Conservation (phyloP, 129 eudicot species). For the Arctium lappa region DNA sequence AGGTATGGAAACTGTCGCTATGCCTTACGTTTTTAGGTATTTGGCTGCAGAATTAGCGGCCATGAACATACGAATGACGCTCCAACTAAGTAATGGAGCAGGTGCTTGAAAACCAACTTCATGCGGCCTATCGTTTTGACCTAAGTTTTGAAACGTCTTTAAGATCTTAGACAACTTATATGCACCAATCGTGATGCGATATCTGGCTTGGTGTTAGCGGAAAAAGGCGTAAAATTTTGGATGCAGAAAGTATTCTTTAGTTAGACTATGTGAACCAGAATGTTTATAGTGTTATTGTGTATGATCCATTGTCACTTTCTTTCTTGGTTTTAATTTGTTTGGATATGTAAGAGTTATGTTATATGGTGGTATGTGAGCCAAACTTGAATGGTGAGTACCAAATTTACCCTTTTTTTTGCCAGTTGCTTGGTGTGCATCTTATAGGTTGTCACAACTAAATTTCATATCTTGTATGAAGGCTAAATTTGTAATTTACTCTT, state of each 20-base stretch:
- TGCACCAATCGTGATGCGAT: neutral
- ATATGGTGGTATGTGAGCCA: neutral
- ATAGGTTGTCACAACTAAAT: too few relatives aligned
- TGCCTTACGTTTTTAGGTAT: slow-evolving; percentile 94
- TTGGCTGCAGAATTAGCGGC: slow-evolving; percentile 91
- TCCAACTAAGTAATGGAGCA: slow-evolving; percentile 57
- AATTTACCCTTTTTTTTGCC: too few relatives aligned
- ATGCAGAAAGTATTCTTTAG: neutral
- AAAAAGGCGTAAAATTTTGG: neutral
- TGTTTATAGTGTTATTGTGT: slow-evolving; percentile 21
- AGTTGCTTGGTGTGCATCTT: too few relatives aligned
- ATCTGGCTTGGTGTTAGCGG: neutral
- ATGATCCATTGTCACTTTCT: neutral
- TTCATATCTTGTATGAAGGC: too few relatives aligned
- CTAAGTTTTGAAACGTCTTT: neutral
- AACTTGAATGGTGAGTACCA: too few relatives aligned
- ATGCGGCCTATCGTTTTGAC: neutral
- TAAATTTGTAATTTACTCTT: too few relatives aligned
- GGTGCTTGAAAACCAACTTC: slow-evolving; percentile 33
- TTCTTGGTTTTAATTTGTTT: neutral
- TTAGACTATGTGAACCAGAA: neutral
- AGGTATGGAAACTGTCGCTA: slow-evolving; percentile 93
- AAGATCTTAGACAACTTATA: neutral
- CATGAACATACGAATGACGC: slow-evolving; percentile 79
- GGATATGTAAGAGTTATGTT: neutral